Conservation (phyloP, 345 rosid genomes). For the Aethionema arabicum region DNA sequence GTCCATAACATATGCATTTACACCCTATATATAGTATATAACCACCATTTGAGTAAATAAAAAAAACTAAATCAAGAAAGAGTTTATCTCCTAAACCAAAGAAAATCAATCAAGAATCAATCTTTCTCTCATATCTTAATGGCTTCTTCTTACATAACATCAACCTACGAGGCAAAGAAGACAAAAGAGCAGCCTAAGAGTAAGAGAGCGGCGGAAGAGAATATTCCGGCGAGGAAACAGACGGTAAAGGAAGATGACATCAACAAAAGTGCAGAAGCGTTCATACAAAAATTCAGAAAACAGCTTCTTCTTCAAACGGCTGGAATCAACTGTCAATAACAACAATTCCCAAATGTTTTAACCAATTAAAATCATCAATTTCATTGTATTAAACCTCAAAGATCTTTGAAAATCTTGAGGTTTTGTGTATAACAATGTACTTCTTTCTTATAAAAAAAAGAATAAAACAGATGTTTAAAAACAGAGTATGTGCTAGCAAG, state of each 20-base stretch:
- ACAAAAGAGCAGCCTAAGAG: conserved; percentile 17
- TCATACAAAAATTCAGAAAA: conserved; percentile 66
- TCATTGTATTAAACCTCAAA: background rate
- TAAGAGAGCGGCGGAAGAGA: conserved; percentile 15
- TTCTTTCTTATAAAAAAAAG: conserved; percentile 6
- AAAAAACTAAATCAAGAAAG: conserved; percentile 1
- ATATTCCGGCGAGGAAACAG: conserved; percentile 15
- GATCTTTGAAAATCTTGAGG: conserved; percentile 14
- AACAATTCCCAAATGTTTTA: conserved; percentile 11
- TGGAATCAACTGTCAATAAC: conserved; percentile 49
- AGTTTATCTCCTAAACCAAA: background rate
- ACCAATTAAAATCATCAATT: conserved; percentile 3
- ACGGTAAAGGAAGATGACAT: conserved; percentile 43
- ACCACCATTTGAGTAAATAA: conserved; percentile 15
- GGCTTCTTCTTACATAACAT: conserved; percentile 21
- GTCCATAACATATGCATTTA: background rate
- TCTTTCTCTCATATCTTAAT: conserved; percentile 21
- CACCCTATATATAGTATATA: conserved; percentile 23
- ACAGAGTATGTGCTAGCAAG: background rate
- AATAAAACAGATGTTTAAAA: conserved; percentile 21
- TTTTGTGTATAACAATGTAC: conserved; percentile 2
- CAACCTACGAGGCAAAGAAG: conserved; percentile 26
- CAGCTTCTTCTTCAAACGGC: conserved; percentile 63
- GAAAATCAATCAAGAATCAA: conserved; percentile 15
- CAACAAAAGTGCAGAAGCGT: conserved; percentile 70